phyloP scores from a whole-genome alignment of 768 basidiomycete genomes.

The Hygrophoropsis aurantiaca region DNA sequence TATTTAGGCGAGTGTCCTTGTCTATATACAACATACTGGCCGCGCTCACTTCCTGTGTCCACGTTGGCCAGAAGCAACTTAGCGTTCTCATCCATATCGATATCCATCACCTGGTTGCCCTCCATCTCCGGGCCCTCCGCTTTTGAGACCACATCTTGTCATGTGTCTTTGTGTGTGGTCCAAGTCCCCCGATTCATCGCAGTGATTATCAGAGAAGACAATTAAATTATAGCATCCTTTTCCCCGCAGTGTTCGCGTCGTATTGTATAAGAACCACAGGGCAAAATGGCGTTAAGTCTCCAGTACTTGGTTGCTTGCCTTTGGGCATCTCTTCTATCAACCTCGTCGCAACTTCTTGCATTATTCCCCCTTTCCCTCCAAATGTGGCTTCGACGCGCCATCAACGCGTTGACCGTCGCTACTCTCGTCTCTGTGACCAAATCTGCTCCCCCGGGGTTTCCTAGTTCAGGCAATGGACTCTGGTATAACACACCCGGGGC shows the following conservation, averaged over 20 bases:
- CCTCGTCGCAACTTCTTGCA: conserved; percentile 11
- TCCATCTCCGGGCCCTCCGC: not conserved
- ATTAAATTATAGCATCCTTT: not conserved
- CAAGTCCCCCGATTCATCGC: not conserved
- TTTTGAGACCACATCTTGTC: not conserved
- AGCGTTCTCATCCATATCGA: not conserved
- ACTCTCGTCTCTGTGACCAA: conserved; percentile 15
- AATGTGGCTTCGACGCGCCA: conserved; percentile 15
- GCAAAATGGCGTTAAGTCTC: conserved; percentile 21
- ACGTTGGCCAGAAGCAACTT: conserved; percentile 2
- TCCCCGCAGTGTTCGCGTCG: not conserved
- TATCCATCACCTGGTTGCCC: conserved; percentile 1
- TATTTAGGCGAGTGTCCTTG: conserved; percentile 9
- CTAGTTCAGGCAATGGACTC: conserved; percentile 69
- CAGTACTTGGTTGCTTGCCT: conserved; percentile 14
- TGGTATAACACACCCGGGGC: conserved; percentile 61
- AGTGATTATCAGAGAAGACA: not conserved
- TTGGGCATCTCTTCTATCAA: conserved; percentile 13
- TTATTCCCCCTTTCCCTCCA: conserved; percentile 17
- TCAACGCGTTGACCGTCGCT: conserved; percentile 18
- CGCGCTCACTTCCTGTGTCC: not conserved
- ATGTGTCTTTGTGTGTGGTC: conserved; percentile 7
- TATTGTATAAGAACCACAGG: not conserved
- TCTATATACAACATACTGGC: not conserved
- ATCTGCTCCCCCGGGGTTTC: conserved; percentile 49